Base-by-base conservation (phyloP, 257 asterid species). In the Salvia hispanica region DNA sequence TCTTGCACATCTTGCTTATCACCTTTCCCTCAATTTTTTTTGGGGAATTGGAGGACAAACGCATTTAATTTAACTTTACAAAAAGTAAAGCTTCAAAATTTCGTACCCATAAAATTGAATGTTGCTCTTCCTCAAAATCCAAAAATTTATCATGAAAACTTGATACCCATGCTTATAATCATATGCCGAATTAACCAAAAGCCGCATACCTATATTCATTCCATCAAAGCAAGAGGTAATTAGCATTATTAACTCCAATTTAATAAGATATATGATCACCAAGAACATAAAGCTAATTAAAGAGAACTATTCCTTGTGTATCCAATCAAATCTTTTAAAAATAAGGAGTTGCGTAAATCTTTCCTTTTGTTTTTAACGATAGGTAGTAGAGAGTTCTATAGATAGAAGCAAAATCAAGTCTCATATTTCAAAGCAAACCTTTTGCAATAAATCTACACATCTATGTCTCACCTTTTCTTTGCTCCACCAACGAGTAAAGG, bases 401-500 rank as follows among this genome's bases (percentile, higher is more conserved):
- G 59, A 71, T 57, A 21, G 73, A 66, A 71, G 74, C 77, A 76
- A 71, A 76, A 66, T 58, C 63, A 71, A 59, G 58, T 76, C 77
- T 46, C 74, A 72, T 12, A 66, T 76, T 51, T 66, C 74, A 42
- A 76, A 46, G 73, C 73, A 40, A 43, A 45, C 9, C 31, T 21
- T 62, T 42, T 52, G 25, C 63, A 39, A 39, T 6, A 36, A 15
- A 3, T 66, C 9, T 9, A 11, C 18, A n/a, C 21, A 14, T 54
- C 63, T 45, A 5, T 39, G 2, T 59, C 45, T 63, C 75, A 53
- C 52, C 68, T 34, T 34, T 34, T 34, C 2, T 25, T 25, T 2
- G 3, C 31, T 25, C 31, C 31, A 25, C 31, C 31, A 25, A 25
- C 31, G 31, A 25, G 31, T 25, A 50, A 66, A 58, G 54, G 74